Evolutionary conservation across 192 early-diverging fungal genomes (phyloP).

Genomic region (Haplosporangium gracile): DNA sequence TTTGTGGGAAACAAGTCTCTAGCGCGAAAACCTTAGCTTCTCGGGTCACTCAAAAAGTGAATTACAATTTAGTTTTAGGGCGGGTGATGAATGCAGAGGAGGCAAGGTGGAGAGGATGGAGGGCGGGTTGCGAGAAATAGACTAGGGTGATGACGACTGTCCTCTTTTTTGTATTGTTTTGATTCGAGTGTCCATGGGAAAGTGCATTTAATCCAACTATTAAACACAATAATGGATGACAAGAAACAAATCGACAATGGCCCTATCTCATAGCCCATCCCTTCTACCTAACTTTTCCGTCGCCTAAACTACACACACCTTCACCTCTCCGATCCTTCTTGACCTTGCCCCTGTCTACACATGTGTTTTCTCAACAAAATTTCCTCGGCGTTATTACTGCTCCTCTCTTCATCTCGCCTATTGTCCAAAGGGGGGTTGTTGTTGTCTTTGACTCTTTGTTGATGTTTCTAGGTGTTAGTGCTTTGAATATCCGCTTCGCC

Average conservation of each 20-base stretch:
- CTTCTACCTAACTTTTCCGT: neutral
- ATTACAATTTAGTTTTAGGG: neutral
- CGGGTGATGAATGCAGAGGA: neutral
- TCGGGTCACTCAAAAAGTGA: neutral
- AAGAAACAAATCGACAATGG: neutral
- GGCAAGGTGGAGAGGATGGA: neutral
- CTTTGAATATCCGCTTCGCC: too few species aligned
- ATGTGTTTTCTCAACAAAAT: neutral
- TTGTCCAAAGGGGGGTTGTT: neutral
- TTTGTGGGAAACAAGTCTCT: neutral
- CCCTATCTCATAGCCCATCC: neutral
- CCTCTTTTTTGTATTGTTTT: neutral
- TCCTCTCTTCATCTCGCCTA: neutral
- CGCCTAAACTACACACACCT: neutral
- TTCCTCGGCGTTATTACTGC: too few species aligned
- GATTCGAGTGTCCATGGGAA: neutral
- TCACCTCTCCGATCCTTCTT: neutral
- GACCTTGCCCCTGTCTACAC: neutral
- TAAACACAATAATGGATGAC: neutral
- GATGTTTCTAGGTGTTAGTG: too few species aligned
- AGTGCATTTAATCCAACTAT: neutral
- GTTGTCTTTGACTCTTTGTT: too few species aligned
- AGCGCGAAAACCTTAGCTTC: neutral
- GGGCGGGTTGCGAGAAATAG: neutral
- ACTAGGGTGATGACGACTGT: neutral